Evolutionary conservation across 2,329 filamentous ascomycete species (phyloP).

Genomic region (Pseudocercospora fijiensis): DNA sequence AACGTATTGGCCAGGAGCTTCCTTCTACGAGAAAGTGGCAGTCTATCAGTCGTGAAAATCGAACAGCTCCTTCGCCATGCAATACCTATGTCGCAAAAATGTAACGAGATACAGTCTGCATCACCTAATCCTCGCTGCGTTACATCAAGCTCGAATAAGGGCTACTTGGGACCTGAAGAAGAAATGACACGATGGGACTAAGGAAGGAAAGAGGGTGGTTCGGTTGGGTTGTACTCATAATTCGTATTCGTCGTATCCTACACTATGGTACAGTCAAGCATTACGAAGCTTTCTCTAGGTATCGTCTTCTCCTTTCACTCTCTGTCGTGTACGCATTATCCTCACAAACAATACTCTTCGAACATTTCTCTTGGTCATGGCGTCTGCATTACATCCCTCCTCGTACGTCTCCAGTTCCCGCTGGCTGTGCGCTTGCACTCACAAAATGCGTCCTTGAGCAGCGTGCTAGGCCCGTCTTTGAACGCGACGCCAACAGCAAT

Average conservation of each 20-base stretch:
- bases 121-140: too few relatives aligned
- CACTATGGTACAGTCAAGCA: not conserved
- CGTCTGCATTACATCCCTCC: conserved; percentile 13
- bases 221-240: not conserved
- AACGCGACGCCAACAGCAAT: conserved; percentile 52
- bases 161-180: not conserved
- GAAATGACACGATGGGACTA: not conserved
- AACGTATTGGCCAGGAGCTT: too few relatives aligned
- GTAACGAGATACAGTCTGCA: too few relatives aligned
- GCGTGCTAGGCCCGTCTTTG: conserved; percentile 46
- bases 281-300: not conserved
- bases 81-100: too few relatives aligned
- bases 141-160: not conserved
- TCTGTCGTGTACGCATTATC: not conserved
- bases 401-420: conserved; percentile 18
- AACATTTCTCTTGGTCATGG: not conserved
- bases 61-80: not conserved
- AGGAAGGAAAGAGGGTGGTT: not conserved
- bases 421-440: conserved; percentile 13
- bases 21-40: not conserved
- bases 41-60: not conserved
- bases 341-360: not conserved
- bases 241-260: conserved; percentile 2
- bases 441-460: conserved; percentile 35
- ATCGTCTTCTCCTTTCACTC: not conserved